These are phyloP conservation scores for Boletus edulis DNA, from an alignment of 768 basidiomycete species.

Conservation along the genomic window DNA sequence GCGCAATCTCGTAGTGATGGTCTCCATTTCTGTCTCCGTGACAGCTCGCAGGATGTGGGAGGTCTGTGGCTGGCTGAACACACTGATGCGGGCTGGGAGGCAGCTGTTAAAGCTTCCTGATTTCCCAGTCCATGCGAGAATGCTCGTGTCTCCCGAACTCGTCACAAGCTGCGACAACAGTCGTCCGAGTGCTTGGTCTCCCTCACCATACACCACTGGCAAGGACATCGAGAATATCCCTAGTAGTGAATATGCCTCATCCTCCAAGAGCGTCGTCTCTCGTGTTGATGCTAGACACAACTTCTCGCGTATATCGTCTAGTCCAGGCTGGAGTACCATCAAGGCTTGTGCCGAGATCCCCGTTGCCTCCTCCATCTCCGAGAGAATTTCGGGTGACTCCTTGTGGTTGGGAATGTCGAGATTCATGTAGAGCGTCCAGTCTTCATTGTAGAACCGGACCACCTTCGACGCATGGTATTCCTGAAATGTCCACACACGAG, in stretches of 20 bases:
- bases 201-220: not conserved
- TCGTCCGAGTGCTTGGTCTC: not conserved
- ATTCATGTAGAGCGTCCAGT: too few relatives aligned
- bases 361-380: too few relatives aligned
- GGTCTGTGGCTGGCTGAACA: not conserved
- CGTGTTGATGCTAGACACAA: not conserved
- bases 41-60: not conserved
- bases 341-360: too few relatives aligned
- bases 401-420: not conserved
- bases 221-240: not conserved
- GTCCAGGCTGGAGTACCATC: not conserved
- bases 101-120: not conserved
- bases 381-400: too few relatives aligned
- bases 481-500: not conserved
- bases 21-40: not conserved
- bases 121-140: not conserved
- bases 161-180: not conserved
- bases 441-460: too few relatives aligned
- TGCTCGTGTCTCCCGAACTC: not conserved
- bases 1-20: not conserved
- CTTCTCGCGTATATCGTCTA: not conserved
- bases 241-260: not conserved
- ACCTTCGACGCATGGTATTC: not conserved
- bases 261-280: not conserved
- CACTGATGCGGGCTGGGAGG: not conserved